Evolutionary conservation across 2,329 filamentous ascomycete genomes (phyloP).

Genomic region (Knoxdaviesia proteae): DNA sequence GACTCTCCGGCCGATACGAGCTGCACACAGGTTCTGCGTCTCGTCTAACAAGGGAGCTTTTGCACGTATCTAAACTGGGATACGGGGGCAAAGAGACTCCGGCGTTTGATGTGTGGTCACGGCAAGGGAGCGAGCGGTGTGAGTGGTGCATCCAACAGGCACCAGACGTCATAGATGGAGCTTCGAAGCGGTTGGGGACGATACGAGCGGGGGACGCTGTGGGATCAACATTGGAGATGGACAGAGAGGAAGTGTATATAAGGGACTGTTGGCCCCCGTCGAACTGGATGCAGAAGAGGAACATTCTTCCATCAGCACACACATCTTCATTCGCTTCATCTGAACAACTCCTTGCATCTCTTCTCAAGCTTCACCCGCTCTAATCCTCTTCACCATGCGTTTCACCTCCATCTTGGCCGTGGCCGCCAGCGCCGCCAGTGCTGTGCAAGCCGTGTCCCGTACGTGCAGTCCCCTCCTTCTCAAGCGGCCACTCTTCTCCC

Average conservation of each 20-base stretch:
- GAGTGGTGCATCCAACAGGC: no score
- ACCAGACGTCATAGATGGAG: no score
- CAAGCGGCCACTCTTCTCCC: background rate
- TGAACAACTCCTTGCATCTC: background rate
- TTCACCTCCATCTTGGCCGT: slow-evolving; percentile 18
- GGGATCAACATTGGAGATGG: no score
- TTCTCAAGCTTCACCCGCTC: background rate
- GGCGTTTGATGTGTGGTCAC: no score
- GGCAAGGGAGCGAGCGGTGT: no score
- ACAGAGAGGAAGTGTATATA: background rate
- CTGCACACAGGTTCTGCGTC: no score
- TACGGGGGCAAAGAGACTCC: no score
- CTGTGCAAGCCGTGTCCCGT: slow-evolving; percentile 15
- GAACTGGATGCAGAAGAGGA: background rate
- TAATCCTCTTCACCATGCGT: slow-evolving; percentile 17
- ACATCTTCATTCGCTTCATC: background rate
- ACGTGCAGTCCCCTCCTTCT: slow-evolving; percentile 1
- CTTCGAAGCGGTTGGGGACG: no score
- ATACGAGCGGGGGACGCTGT: no score
- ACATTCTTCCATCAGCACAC: background rate
- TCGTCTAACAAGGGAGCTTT: no score
- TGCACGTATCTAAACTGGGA: no score
- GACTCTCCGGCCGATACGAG: no score
- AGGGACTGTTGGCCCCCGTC: background rate
- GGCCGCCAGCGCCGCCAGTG: slow-evolving; percentile 16